Evolutionary conservation across 371 early-diverging fungal genomes (phyloP).

Genomic region (Mucor velutinosus): DNA sequence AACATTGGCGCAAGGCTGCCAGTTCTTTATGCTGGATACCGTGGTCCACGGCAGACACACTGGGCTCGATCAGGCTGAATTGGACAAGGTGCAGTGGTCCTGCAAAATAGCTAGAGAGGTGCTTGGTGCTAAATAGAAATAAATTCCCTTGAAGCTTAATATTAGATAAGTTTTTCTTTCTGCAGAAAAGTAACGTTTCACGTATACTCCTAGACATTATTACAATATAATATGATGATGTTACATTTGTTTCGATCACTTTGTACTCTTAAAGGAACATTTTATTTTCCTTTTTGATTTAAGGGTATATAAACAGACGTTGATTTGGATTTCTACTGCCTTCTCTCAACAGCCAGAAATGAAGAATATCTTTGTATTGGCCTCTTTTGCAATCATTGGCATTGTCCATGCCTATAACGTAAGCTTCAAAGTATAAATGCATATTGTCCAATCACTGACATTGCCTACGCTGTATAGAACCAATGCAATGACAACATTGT

Average conservation of each 20-base stretch:
- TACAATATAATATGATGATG: conserved; percentile 7
- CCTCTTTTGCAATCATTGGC: conserved; percentile 6
- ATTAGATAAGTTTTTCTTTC: neutral
- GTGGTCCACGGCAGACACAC: conserved; percentile 41
- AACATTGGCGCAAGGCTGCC: conserved; percentile 71
- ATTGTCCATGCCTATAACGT: conserved; percentile 20
- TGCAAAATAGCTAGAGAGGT: conserved; percentile 67
- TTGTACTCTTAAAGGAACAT: neutral
- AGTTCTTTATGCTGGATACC: conserved; percentile 73
- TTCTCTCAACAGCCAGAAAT: conserved; percentile 7
- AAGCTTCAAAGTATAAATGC: neutral
- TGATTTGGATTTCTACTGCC: neutral
- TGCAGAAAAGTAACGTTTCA: conserved; percentile 3
- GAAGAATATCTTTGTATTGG: conserved; percentile 9
- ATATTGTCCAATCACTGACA: neutral
- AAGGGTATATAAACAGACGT: neutral
- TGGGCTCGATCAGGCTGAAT: conserved; percentile 46
- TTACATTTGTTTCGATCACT: neutral
- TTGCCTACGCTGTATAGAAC: conserved; percentile 20
- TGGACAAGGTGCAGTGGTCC: conserved; percentile 63
- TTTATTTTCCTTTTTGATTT: conserved; percentile 6
- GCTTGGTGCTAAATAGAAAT: conserved; percentile 28
- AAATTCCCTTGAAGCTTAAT: neutral
- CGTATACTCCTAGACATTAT: conserved; percentile 11
- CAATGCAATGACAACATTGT: conserved; percentile 47